phyloP scores from a whole-genome alignment of 805 yeast species.

The Zygosaccharomyces bailii region DNA sequence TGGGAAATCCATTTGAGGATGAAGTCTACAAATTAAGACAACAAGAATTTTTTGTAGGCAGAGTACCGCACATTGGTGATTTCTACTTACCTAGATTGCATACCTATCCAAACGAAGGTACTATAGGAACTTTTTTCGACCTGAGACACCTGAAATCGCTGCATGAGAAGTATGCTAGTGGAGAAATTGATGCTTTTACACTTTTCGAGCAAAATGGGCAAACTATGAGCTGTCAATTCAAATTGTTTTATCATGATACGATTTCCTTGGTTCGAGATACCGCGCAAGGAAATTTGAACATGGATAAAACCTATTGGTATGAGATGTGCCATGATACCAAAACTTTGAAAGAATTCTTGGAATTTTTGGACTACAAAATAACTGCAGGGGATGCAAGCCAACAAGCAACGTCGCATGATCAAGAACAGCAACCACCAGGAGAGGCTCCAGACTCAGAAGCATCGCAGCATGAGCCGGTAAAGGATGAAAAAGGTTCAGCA shows the following conservation, averaged over 20 bases:
- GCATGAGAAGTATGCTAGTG: conserved; percentile 24
- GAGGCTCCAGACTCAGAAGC: neutral
- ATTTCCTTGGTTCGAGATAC: conserved; percentile 23
- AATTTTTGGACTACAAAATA: conserved; percentile 23
- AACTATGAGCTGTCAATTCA: conserved; percentile 24
- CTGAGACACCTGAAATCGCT: conserved; percentile 18
- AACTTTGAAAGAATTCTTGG: conserved; percentile 25
- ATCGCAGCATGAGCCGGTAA: conserved; percentile 6
- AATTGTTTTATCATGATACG: conserved; percentile 30
- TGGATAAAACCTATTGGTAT: conserved; percentile 29
- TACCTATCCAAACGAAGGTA: conserved; percentile 14
- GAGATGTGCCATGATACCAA: conserved; percentile 29
- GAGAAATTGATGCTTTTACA: conserved; percentile 23
- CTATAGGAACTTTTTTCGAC: conserved; percentile 24
- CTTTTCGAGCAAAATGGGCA: conserved; percentile 27
- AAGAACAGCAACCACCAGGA: neutral
- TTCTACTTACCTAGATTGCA: conserved; percentile 32
- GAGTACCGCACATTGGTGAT: conserved; percentile 34
- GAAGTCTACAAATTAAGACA: conserved; percentile 29
- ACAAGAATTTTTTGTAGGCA: conserved; percentile 33
- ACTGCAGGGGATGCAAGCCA: conserved; percentile 9
- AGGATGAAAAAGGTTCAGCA: conserved; percentile 6
- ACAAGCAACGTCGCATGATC: neutral
- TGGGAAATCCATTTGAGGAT: conserved; percentile 29
- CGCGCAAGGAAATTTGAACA: conserved; percentile 9